phyloP scores from a whole-genome alignment of 495 filamentous ascomycete species.

The Penicillium diatomitis region DNA sequence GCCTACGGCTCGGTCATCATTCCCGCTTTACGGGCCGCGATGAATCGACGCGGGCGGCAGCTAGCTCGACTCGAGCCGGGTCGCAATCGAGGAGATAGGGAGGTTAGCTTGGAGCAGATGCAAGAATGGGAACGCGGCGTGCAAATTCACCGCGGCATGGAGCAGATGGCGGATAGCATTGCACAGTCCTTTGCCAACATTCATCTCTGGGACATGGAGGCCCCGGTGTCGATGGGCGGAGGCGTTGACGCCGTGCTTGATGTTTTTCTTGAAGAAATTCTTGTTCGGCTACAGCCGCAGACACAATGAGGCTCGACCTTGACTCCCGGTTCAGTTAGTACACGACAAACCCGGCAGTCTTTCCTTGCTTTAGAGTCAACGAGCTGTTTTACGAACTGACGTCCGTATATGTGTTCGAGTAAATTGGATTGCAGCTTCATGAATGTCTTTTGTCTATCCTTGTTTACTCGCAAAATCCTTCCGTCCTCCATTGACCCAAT shows the following conservation, averaged over 20 bases:
- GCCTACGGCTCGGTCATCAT: conserved; percentile 58
- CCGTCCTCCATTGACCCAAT: too few species aligned
- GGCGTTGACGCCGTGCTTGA: conserved; percentile 82
- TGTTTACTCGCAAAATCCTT: too few species aligned
- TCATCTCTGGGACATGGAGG: conserved; percentile 72
- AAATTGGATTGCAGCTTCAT: too few species aligned
- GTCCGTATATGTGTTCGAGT: too few species aligned
- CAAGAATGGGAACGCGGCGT: conserved; percentile 45
- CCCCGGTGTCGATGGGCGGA: conserved; percentile 83
- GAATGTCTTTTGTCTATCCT: too few species aligned
- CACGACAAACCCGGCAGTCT: not conserved
- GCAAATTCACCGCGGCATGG: conserved; percentile 72
- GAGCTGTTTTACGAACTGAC: too few species aligned
- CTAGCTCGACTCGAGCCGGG: conserved; percentile 18
- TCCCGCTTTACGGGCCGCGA: conserved; percentile 80
- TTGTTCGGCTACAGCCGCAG: conserved; percentile 72
- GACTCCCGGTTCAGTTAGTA: not conserved
- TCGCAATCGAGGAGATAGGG: conserved; percentile 3
- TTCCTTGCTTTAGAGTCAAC: not conserved
- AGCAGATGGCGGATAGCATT: conserved; percentile 65
- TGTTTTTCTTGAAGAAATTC: conserved; percentile 84
- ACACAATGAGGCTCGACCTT: not conserved
- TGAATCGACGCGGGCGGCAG: conserved; percentile 56
- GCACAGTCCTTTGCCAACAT: conserved; percentile 74
- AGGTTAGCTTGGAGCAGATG: conserved; percentile 17